Evolutionary conservation across 495 filamentous ascomycete species (phyloP), one percentile per base, ranked within the genome.

Genomic region (Hypoxylon crocopeplum): DNA sequence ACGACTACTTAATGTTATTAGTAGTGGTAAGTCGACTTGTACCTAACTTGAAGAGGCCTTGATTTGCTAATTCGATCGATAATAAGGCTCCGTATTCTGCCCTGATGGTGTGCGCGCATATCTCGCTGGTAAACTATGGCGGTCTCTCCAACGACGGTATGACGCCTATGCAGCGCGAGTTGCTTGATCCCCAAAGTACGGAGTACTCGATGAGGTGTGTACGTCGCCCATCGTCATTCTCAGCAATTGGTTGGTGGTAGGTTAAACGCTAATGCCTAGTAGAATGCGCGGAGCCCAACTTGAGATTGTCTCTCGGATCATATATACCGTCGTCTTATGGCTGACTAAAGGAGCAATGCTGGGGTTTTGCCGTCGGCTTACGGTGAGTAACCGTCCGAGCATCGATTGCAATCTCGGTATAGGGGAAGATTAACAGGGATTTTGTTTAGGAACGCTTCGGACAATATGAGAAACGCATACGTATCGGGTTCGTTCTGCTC

Each of bases 1-100:
- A 87, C 66, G 84, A 87, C 58, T 85, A 83, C 63, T 44, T 87
- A 7, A 87, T 87, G 81, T 45, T 82, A 13, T 6, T 84, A 17
- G 82, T 80, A 2, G 77, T 75, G 38, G 84, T 84, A 66, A 69
- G 77, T 69, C 11, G 2, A 16, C 7, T 34, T 13, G 3, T n/a
- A 7, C 32, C n/a, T n/a, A 10, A 13, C 12, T 34, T 11, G 12
- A 13, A 34, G 7, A 12, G 12, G 32, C 32, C 5, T 29, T 29
- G 10, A 5, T 10, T 10, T 34, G 32, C 7, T 17, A 19, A 8
- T 19, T 5, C 16, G 4, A 5, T 5, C 15, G 4, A 5, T 3
- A 5, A 7, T 8, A 11, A 32, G 30, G 1, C 46, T 72, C 59
- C 68, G 73, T 52, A 45, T 15, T 46, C 47, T 10, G 48, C 38